phyloP scores from a whole-genome alignment of 495 filamentous ascomycete genomes.

The Cercophora scortea region DNA sequence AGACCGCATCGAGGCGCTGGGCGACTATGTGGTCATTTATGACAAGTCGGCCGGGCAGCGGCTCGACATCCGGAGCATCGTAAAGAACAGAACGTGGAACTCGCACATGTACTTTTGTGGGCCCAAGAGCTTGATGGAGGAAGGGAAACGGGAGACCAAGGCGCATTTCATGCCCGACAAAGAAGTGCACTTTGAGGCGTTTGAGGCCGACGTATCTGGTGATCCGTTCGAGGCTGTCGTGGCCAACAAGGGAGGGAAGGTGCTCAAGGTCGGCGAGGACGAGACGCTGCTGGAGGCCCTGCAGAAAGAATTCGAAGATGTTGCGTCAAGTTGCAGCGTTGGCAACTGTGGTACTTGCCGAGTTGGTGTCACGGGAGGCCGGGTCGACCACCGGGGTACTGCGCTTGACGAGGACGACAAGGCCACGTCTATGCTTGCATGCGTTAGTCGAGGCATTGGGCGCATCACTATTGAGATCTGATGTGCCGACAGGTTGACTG shows the following conservation, averaged over 20 bases:
- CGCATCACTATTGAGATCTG: constrained; percentile 38
- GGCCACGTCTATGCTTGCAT: constrained; percentile 33
- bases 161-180: constrained; percentile 28
- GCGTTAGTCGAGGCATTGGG: constrained; percentile 41
- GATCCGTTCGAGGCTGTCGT: constrained; percentile 50
- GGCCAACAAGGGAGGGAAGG: constrained; percentile 16
- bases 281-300: constrained; percentile 39
- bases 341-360: constrained; percentile 55
- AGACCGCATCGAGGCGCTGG: constrained; percentile 26
- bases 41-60: constrained; percentile 37
- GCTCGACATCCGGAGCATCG: constrained; percentile 36
- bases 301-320: constrained; percentile 27
- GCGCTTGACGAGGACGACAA: constrained; percentile 39
- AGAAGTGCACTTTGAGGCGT: constrained; percentile 50
- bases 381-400: constrained; percentile 47
- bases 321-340: constrained; percentile 46
- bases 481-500: background rate
- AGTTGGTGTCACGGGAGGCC: constrained; percentile 38
- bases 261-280: constrained; percentile 30
- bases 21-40: constrained; percentile 33
- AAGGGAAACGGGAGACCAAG: constrained; percentile 27
- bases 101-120: constrained; percentile 49
- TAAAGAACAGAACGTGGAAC: constrained; percentile 35
- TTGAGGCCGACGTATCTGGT: constrained; percentile 40
- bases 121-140: constrained; percentile 42